Base-by-base conservation (phyloP, 768 basidiomycete genomes). In the Mycena polygramma region DNA sequence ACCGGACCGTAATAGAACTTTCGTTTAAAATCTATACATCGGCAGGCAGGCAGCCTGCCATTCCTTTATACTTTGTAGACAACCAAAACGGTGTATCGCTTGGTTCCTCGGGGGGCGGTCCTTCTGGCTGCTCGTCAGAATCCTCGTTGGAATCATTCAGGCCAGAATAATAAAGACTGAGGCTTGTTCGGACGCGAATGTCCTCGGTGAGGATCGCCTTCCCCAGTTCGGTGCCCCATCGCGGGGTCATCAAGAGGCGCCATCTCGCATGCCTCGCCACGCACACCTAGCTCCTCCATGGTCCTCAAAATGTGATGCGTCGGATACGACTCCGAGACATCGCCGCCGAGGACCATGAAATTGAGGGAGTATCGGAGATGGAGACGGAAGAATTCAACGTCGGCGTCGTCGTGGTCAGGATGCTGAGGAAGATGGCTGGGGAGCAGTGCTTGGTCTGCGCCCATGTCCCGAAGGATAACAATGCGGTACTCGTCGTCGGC, bases 261-360 rank as follows among this genome's bases (percentile, higher is more conserved):
- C 63, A 70, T 60, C 30, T 64, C 51, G 20, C n/a, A 17, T 2
- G 20, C 20, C 13, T 45, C 37, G 22, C 20, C 41, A 26, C 14
- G 30, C 26, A 65, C 63, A 19, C 69, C 69, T 1, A 70, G 52
- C 19, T 30, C 0, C 0, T 70, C 41, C 69, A 70, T 70, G 35
- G 11, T 15, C 4, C 9, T 1, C 22, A 70, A 9, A 17, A 70
- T 65, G 0, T 1, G 0, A 13, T 22, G 17, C 2, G 39, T 14
- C 7, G 69, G 58, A 13, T 70, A 70, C 8, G 11, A 51, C 19
- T 70, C 69, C 1, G 10, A 17, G 39, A 70, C 14, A 57, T 70
- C 69, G 6, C 63, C 69, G 36, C 58, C 69, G 17, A 65, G 63
- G 5, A 70, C 57, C 69, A 70, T 65, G 63, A 70, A 57, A 26